These are phyloP conservation scores for Cyamopsis tetragonoloba DNA, from an alignment of 306 rosid genomes.

Conservation along the genomic window DNA sequence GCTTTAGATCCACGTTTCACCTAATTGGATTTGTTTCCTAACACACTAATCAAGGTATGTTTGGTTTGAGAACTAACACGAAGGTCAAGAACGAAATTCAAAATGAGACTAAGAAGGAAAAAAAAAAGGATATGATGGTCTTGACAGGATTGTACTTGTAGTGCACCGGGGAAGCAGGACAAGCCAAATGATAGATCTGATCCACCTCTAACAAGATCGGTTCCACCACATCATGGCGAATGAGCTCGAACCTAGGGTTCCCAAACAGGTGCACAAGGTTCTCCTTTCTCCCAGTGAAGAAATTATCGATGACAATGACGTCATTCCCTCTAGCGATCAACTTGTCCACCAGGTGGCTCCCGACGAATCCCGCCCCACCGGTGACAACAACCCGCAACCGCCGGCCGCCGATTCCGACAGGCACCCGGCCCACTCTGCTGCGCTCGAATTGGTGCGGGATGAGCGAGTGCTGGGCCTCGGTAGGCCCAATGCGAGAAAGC, in stretches of 20 bases:
- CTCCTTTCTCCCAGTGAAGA: constrained; percentile 80
- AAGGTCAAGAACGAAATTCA: no score
- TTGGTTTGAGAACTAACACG: no score
- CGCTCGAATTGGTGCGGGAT: neutral
- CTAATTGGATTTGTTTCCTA: no score
- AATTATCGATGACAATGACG: constrained; percentile 81
- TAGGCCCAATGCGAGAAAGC: constrained; percentile 60
- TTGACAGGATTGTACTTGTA: constrained; percentile 90
- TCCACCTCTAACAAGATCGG: constrained; percentile 88
- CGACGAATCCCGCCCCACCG: constrained; percentile 88
- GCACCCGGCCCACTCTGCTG: constrained; percentile 49
- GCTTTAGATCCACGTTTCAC: no score
- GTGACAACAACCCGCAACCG: constrained; percentile 72
- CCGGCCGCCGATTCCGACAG: constrained; percentile 47
- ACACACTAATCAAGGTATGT: no score
- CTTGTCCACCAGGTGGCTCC: constrained; percentile 86
- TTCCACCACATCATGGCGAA: constrained; percentile 89
- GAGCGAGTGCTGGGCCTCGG: constrained; percentile 35
- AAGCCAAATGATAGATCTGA: constrained; percentile 98
- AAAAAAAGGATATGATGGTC: constrained; percentile 76
- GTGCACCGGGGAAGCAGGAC: constrained; percentile 94
- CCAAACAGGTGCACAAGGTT: constrained; percentile 72
- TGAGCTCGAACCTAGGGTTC: constrained; percentile 79
- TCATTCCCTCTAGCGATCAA: constrained; percentile 68
- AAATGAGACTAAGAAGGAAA: no score